phyloP scores from a whole-genome alignment of 371 early-diverging fungal species.

The Lichtheimia corymbifera region DNA sequence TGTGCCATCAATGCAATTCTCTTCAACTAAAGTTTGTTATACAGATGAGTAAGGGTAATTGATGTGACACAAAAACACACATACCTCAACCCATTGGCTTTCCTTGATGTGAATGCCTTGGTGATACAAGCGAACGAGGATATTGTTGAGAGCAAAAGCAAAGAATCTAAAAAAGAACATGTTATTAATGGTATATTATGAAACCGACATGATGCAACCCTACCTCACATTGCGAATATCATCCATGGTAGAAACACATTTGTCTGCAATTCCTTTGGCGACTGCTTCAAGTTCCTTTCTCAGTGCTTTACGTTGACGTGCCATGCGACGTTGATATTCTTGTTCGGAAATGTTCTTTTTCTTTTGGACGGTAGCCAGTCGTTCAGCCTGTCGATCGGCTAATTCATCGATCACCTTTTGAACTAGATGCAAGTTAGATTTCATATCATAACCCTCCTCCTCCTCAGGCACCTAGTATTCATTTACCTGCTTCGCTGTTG shows the following conservation, averaged over 20 bases:
- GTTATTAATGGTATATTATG: neutral
- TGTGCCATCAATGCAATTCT: constrained; percentile 66
- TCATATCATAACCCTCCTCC: neutral
- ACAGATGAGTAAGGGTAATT: neutral
- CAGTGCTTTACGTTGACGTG: constrained; percentile 40
- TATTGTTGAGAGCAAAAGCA: constrained; percentile 73
- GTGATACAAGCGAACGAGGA: constrained; percentile 78
- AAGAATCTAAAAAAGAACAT: constrained; percentile 48
- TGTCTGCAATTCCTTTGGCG: constrained; percentile 65
- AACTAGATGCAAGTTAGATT: constrained; percentile 9
- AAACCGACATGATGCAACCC: neutral
- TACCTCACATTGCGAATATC: constrained; percentile 65
- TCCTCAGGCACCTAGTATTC: neutral
- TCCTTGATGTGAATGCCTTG: constrained; percentile 87
- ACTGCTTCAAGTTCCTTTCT: constrained; percentile 55
- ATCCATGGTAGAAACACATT: constrained; percentile 70
- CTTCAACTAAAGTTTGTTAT: constrained; percentile 47
- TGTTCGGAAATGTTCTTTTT: constrained; percentile 16
- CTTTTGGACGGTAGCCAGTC: constrained; percentile 14
- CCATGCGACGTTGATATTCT: constrained; percentile 7
- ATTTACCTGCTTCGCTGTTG: constrained; percentile 17
- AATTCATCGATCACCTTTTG: constrained; percentile 19
- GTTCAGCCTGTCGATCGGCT: constrained; percentile 22
- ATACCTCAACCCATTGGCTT: constrained; percentile 76
- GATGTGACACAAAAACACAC: constrained; percentile 2